Evolutionary conservation across 202 grass and related monocot species (phyloP), one percentile per base, ranked within the genome.

Genomic region (Panicum hallii): DNA sequence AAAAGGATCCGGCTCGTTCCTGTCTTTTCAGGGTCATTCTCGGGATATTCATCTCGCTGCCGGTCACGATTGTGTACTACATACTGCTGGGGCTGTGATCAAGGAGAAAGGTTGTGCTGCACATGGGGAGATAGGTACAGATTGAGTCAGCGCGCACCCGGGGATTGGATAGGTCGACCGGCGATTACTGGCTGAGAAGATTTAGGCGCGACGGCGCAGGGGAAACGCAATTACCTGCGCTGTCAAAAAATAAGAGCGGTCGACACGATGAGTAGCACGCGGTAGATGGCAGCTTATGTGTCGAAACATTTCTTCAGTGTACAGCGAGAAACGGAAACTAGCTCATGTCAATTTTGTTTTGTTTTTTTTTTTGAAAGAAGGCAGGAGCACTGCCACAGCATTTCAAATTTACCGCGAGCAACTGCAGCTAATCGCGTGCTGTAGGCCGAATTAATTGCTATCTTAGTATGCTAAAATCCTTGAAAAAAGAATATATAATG

Each of bases 31-130:
- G 91, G 88, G 88, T 97, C 16, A 90, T 93, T 54, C 77, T 97
- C 14, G 91, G 94, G 19, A 97, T 88, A 56, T 93, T 93, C 11
- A 79, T 90, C 73, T 97, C 89, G 4, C 66, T 97, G 42, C 91
- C 91, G 4, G 85, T 97, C 56, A 91, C 91, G 6, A 93, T 93
- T 19, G 71, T 94, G 23, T 97, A 94, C 67, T 94, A 92, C 55
- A 97, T 92, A 53, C 11, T 94, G 62, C 14, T 93, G 20, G 89
- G 91, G 0, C 17, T 86, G 40, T 93, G 83, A 90, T 52, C n/a
- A 86, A 34, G 36, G 22, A 19, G 54, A 36, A 30, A 9, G 68
- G 38, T 62, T 12, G 9, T 82, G 20, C 30, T 49, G 47, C 3
- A 44, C 9, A 6, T 44, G 4, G 8, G 8, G 3, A 44, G 9